Conservation (phyloP, 2,329 filamentous ascomycete genomes). For the Beauveria pseudobassiana region DNA sequence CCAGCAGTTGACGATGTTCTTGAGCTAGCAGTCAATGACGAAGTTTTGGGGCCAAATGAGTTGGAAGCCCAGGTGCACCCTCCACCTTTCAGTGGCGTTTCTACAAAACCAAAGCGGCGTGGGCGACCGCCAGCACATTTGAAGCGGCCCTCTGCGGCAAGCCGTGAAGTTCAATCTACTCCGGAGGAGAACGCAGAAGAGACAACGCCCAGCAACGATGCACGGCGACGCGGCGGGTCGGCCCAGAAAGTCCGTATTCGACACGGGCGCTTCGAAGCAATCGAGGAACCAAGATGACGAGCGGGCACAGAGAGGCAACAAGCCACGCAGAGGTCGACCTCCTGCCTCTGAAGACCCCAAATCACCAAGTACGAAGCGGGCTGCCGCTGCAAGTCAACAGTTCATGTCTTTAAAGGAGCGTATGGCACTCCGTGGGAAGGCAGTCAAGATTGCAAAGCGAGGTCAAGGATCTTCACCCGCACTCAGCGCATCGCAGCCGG, state of each 20-base stretch:
- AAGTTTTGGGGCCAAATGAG: neutral
- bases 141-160: neutral
- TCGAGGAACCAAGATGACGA: neutral
- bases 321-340: slow-evolving; percentile 19
- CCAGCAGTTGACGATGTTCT: neutral
- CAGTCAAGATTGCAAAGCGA: slow-evolving; percentile 41
- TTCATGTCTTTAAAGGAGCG: slow-evolving; percentile 51
- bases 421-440: slow-evolving; percentile 46
- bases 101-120: slow-evolving; percentile 15
- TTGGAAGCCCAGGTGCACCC: neutral
- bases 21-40: neutral
- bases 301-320: neutral
- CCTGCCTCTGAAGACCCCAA: slow-evolving; percentile 14
- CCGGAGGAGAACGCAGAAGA: neutral
- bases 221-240: slow-evolving; percentile 18
- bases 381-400: slow-evolving; percentile 19
- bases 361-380: neutral
- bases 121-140: slow-evolving; percentile 13
- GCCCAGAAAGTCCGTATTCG: slow-evolving; percentile 21
- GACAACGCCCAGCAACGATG: slow-evolving; percentile 13
- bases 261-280: slow-evolving; percentile 16
- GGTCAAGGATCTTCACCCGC: slow-evolving; percentile 16
- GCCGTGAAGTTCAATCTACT: slow-evolving; percentile 18
- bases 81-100: neutral
- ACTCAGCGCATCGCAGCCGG: neutral